These are phyloP conservation scores for Zopfia rhizophila DNA, from an alignment of 2,329 filamentous ascomycete species.

Conservation along the genomic window DNA sequence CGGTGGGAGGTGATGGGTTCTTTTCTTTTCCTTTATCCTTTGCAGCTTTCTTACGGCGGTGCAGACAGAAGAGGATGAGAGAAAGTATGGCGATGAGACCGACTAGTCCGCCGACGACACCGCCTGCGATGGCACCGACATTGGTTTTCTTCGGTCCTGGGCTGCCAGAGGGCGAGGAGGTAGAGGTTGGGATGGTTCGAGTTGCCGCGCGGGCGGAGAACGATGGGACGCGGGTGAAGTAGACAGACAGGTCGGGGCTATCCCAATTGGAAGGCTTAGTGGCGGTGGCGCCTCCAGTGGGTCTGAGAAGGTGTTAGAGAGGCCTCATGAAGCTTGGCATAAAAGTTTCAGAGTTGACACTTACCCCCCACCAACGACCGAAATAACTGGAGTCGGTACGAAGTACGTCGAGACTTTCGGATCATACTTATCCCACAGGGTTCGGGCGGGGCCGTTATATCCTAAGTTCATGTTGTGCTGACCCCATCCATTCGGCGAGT, in stretches of 20 bases:
- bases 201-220: conserved; percentile 63
- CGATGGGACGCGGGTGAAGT: conserved; percentile 63
- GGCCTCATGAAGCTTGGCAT: conserved; percentile 17
- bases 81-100: conserved; percentile 43
- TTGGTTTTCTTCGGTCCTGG: conserved; percentile 34
- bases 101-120: conserved; percentile 51
- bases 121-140: conserved; percentile 53
- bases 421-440: conserved; percentile 63
- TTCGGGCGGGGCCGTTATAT: conserved; percentile 58
- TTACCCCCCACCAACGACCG: conserved; percentile 57
- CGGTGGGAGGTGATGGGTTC: conserved; percentile 36
- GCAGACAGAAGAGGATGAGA: conserved; percentile 49
- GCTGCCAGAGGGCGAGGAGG: conserved; percentile 25
- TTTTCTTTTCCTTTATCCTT: conserved; percentile 28
- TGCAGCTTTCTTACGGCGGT: conserved; percentile 45
- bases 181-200: conserved; percentile 50
- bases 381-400: conserved; percentile 64
- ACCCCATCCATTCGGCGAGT: conserved; percentile 64
- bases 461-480: conserved; percentile 67
- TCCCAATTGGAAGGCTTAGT: conserved; percentile 63
- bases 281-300: conserved; percentile 65
- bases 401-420: conserved; percentile 63
- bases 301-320: conserved; percentile 38
- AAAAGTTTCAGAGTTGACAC: conserved; percentile 14
- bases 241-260: conserved; percentile 62